Base-by-base conservation (phyloP, 805 yeast species). In the Starmerella bombi region DNA sequence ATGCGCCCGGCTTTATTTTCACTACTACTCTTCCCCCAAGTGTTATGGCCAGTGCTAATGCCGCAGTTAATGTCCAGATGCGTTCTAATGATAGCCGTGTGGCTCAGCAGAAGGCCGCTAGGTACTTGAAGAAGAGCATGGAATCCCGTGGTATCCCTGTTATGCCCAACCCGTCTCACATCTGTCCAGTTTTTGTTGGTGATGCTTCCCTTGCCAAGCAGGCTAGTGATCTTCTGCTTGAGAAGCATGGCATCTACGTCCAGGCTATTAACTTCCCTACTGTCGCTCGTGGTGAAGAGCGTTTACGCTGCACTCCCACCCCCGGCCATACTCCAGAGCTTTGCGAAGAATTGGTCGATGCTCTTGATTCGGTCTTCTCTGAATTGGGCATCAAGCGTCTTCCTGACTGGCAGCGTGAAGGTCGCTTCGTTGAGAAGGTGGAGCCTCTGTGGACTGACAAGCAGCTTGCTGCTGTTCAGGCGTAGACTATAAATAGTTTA, bases 241-340 rank as follows among this genome's bases (percentile, higher is more conserved):
- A 79, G 49, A 75, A 80, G 54, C 80, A 85, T 64, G 71, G 73
- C 50, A 86, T 91, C 59, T 91, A 91, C 57, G 98, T 93, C 34
- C 99, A 91, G 66, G 95, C 97, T 35, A 91, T 91, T 61, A 91
- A 91, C 67, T 91, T 80, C 75, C 99, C 99, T 46, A 91, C 98
- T 19, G 98, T 91, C 45, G 79, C 95, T 16, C 76, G 80, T 51
- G 98, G 98, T 45, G 79, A 85, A 50, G 99, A 91, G 66, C 77
- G 98, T 60, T 74, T 91, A 55, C 77, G 99, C 65, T 76, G 91
- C 58, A 91, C 99, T n/a, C 97, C 99, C 41, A 86, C 98, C 32
- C 99, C 99, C 28, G 96, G 95, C 40, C 99, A 91, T 60, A 72
- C 75, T 16, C 69, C 75, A 43, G 81, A 77, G 42, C 68, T 83